These are phyloP conservation scores for Thielaviopsis euricoi DNA, from an alignment of 2,329 filamentous ascomycete species.

Conservation along the genomic window DNA sequence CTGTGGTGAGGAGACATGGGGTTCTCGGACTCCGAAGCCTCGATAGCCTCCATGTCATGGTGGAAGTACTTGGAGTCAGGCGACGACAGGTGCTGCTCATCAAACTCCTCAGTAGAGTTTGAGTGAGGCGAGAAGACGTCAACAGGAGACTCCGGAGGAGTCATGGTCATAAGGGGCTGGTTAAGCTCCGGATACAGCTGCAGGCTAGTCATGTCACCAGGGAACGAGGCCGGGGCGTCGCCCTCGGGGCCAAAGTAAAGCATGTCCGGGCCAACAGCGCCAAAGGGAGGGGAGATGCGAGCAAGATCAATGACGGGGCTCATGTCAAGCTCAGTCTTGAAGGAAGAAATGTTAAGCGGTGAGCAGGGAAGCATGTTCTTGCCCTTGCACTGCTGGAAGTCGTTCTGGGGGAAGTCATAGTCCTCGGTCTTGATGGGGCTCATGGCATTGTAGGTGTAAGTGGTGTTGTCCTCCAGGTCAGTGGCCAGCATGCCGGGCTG, in stretches of 20 bases:
- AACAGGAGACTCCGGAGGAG: constrained; percentile 14
- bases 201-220: constrained; percentile 5
- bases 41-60: constrained; percentile 18
- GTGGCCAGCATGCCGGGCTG: background rate
- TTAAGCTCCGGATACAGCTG: constrained; percentile 6
- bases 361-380: constrained; percentile 3
- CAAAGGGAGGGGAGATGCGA: constrained; percentile 1
- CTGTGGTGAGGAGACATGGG: constrained; percentile 30
- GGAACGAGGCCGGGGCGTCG: constrained; percentile 1
- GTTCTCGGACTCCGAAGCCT: constrained; percentile 15
- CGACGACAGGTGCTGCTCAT: constrained; percentile 18
- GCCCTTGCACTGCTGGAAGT: background rate
- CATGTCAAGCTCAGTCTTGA: constrained; percentile 1
- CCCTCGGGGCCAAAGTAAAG: constrained; percentile 1
- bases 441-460: constrained; percentile 1
- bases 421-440: constrained; percentile 1
- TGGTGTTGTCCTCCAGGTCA: constrained; percentile 1
- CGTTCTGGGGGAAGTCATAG: constrained; percentile 4
- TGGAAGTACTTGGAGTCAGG: constrained; percentile 28
- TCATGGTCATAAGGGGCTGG: constrained; percentile 8
- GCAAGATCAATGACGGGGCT: constrained; percentile 3
- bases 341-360: background rate
- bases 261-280: constrained; percentile 2
- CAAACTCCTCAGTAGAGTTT: constrained; percentile 1
- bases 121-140: constrained; percentile 5